phyloP scores from a whole-genome alignment of 2,329 filamentous ascomycete genomes.

The Trichoderma sp. region DNA sequence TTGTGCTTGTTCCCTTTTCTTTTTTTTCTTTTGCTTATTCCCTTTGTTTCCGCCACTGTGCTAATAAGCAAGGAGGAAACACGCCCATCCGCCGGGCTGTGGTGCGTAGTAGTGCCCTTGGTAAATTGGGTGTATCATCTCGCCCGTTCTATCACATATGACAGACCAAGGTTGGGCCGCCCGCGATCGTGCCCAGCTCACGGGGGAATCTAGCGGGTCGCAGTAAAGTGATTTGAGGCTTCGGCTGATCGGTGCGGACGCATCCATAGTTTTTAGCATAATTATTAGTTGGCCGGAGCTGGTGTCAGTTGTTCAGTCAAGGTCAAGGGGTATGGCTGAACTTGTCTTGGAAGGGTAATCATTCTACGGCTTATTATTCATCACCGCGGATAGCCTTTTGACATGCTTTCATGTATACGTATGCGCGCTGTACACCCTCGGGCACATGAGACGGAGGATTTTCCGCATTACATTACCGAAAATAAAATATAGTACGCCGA shows the following conservation, averaged over 20 bases:
- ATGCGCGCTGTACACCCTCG: background rate
- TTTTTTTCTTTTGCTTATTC: background rate
- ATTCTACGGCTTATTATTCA: background rate
- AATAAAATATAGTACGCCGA: background rate
- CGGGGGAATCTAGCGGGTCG: conserved; percentile 11
- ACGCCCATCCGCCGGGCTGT: background rate
- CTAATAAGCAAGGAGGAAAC: background rate
- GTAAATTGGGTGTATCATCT: background rate
- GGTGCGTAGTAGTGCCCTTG: background rate
- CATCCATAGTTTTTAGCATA: background rate
- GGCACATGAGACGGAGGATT: background rate
- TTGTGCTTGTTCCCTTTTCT: background rate
- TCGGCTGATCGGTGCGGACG: conserved; percentile 5
- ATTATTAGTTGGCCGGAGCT: background rate
- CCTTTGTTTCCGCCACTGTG: background rate
- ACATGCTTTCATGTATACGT: background rate
- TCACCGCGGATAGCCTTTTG: background rate
- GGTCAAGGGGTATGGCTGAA: background rate
- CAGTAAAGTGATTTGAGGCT: background rate
- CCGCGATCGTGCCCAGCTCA: conserved; percentile 15
- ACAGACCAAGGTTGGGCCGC: background rate
- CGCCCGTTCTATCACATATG: conserved; percentile 8
- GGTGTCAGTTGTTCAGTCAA: background rate
- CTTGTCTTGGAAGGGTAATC: background rate
- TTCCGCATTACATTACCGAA: background rate